Evolutionary conservation across 345 rosid species (phyloP).

Genomic region (Aethionema arabicum): DNA sequence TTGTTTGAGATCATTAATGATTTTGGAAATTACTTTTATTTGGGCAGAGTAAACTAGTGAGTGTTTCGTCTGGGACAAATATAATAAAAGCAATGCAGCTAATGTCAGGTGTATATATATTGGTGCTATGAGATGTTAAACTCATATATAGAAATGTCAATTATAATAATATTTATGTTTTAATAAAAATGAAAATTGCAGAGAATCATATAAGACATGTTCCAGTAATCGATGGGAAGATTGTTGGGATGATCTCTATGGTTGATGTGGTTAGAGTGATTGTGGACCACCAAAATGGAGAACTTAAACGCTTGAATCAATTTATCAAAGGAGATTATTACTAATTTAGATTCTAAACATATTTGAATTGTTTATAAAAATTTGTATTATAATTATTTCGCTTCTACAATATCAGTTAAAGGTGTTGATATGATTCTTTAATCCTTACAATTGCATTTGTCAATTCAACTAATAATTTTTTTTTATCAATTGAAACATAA

Average conservation of each 20-base stretch:
- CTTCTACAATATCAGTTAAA: too few species aligned
- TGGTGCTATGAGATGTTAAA: background rate
- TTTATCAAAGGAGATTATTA: constrained; percentile 81
- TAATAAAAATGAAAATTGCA: constrained; percentile 29
- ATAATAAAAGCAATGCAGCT: constrained; percentile 82
- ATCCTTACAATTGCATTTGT: too few species aligned
- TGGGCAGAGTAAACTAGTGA: constrained; percentile 59
- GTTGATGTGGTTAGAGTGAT: constrained; percentile 76
- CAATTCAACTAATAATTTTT: too few species aligned
- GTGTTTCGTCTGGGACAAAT: constrained; percentile 67
- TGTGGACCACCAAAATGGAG: constrained; percentile 83
- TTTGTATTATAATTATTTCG: too few species aligned
- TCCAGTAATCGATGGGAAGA: constrained; percentile 79
- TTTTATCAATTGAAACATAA: too few species aligned
- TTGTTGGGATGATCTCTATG: constrained; percentile 81
- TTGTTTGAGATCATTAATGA: background rate
- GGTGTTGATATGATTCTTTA: too few species aligned
- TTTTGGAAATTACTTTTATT: background rate
- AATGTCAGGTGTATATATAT: constrained; percentile 62
- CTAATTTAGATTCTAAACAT: constrained; percentile 12
- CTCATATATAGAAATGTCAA: too few species aligned
- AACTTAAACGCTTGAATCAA: constrained; percentile 70
- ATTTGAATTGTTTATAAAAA: too few species aligned
- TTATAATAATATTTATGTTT: background rate
- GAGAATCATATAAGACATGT: constrained; percentile 73